These are phyloP conservation scores for Suillus luteus DNA, from an alignment of 768 basidiomycete species.

Conservation along the genomic window DNA sequence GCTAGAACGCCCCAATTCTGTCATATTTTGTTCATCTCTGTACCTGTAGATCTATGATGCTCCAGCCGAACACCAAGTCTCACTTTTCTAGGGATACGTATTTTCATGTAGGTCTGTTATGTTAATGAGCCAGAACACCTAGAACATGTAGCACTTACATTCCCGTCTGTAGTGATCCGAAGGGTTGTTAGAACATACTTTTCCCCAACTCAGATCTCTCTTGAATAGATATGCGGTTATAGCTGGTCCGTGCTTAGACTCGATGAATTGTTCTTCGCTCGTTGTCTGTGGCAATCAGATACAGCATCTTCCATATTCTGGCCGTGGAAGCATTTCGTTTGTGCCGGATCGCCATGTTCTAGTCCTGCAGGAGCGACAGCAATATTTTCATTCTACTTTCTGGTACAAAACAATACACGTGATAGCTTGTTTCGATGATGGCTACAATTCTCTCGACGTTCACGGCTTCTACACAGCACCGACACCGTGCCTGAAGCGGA, in stretches of 20 bases:
- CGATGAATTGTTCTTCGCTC: neutral
- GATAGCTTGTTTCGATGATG: slow-evolving; percentile 10
- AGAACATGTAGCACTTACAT: neutral
- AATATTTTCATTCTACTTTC: slow-evolving; percentile 3
- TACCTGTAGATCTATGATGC: slow-evolving; percentile 53
- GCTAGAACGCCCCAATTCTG: slow-evolving; percentile 92
- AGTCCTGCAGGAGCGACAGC: neutral
- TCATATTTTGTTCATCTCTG: slow-evolving; percentile 87
- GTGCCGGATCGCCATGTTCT: neutral
- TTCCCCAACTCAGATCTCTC: neutral
- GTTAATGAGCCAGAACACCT: neutral
- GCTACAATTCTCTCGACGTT: neutral
- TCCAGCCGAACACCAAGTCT: neutral
- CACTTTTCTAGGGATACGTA: neutral
- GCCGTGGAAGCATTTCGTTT: neutral
- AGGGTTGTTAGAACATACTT: neutral
- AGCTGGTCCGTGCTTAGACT: neutral
- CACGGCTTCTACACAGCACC: slow-evolving; percentile 9
- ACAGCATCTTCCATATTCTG: neutral
- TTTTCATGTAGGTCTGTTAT: neutral
- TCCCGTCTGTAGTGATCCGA: neutral
- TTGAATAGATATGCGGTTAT: neutral
- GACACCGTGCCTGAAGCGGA: slow-evolving; percentile 45
- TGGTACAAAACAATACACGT: slow-evolving; percentile 4
- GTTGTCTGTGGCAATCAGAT: neutral